Evolutionary conservation across 169 alveolate species (phyloP).

Genomic region (Cryptosporidium sp.): DNA sequence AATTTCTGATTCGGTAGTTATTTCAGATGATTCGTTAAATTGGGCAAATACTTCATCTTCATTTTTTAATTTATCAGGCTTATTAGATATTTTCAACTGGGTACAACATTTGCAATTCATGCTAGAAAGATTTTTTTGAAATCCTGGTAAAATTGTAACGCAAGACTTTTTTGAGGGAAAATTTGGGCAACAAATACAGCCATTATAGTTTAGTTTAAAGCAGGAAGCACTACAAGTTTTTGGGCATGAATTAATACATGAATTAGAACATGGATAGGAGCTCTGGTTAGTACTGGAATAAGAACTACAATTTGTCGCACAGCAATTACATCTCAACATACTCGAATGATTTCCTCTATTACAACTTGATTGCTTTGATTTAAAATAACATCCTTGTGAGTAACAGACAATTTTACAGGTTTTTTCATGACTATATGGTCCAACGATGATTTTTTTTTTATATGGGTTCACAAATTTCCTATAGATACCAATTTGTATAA

Average conservation of each 20-base stretch:
- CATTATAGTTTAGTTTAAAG: background rate
- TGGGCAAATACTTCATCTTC: background rate
- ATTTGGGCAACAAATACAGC: background rate
- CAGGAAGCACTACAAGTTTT: background rate
- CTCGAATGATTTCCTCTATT: background rate
- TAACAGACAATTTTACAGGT: background rate
- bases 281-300: background rate
- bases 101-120: background rate
- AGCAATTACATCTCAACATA: background rate
- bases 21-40: constrained; percentile 1
- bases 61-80: background rate
- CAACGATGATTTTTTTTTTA: background rate
- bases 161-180: background rate
- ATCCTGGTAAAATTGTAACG: background rate
- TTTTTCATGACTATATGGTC: background rate
- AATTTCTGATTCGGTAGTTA: background rate
- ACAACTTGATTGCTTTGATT: background rate
- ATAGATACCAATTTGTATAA: background rate
- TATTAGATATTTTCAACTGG: background rate
- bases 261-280: background rate
- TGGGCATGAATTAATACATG: background rate
- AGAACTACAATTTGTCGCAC: background rate
- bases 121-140: background rate
- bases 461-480: background rate
- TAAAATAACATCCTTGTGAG: background rate